Percentiles rank a stretch among this genome's conserved stretches.
These are phyloP conservation scores for Houttuynia cordata DNA, from an alignment of 164 flowering plant genomes.

Conservation along the genomic window DNA sequence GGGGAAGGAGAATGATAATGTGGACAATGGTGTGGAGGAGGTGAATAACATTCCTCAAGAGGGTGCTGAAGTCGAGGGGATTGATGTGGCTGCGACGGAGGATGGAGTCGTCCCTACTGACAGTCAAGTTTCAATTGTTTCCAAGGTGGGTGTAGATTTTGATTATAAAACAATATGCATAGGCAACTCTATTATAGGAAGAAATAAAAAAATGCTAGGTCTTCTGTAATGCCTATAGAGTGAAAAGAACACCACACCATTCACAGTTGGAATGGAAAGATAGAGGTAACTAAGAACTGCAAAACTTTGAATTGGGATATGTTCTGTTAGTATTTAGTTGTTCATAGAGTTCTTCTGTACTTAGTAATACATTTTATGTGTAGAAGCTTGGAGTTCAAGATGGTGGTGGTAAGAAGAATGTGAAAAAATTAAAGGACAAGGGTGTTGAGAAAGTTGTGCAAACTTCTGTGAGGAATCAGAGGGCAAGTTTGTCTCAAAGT, in stretches of 20 bases:
- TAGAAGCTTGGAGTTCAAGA: slow-evolving; percentile 22
- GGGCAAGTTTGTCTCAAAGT: slow-evolving; percentile 42
- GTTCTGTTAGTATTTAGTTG: not conserved
- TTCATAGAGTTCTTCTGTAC: not conserved
- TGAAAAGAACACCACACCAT: not conserved
- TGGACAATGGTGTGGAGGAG: slow-evolving; percentile 10
- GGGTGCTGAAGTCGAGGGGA: slow-evolving; percentile 9
- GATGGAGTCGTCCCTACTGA: not conserved
- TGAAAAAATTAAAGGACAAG: slow-evolving; percentile 24
- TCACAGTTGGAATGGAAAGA: too few species aligned
- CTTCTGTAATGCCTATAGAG: not conserved
- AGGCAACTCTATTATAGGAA: too few species aligned
- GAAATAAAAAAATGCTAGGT: not conserved
- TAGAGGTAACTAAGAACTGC: not conserved
- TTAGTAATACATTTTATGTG: not conserved
- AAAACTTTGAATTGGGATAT: not conserved
- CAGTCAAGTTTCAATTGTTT: slow-evolving; percentile 22
- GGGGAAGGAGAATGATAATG: slow-evolving; percentile 20
- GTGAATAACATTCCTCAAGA: slow-evolving; percentile 12
- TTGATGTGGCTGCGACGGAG: not conserved
- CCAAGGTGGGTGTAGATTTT: slow-evolving; percentile 27
- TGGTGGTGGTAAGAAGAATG: slow-evolving; percentile 20
- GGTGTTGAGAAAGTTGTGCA: slow-evolving; percentile 22
- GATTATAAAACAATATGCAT: not conserved
- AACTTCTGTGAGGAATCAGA: slow-evolving; percentile 22